These are phyloP conservation scores for Collariella sp. DNA, from an alignment of 495 filamentous ascomycete genomes.

Conservation along the genomic window DNA sequence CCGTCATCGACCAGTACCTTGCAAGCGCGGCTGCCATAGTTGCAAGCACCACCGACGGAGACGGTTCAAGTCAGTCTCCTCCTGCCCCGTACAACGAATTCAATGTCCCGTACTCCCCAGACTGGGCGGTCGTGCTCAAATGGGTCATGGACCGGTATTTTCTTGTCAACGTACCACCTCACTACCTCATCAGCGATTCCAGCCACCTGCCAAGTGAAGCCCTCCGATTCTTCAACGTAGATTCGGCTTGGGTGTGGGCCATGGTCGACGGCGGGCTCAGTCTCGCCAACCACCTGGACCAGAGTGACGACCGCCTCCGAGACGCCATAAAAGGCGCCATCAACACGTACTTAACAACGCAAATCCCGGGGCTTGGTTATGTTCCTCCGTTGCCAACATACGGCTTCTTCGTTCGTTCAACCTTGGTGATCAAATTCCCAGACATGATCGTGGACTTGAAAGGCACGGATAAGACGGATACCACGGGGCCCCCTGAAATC, in stretches of 20 bases:
- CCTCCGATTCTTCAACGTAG: conserved; percentile 43
- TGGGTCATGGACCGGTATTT: conserved; percentile 35
- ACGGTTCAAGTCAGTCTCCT: too few species aligned
- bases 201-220: conserved; percentile 31
- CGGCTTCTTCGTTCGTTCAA: conserved; percentile 24
- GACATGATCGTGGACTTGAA: conserved; percentile 15
- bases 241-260: conserved; percentile 36
- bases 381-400: conserved; percentile 21
- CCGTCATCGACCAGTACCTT: too few species aligned
- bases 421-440: conserved; percentile 22
- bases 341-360: conserved; percentile 24
- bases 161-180: conserved; percentile 31
- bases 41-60: too few species aligned
- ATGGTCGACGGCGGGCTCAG: conserved; percentile 42
- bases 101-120: conserved; percentile 19
- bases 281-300: conserved; percentile 34
- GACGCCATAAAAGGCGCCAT: conserved; percentile 26
- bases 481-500: too few species aligned
- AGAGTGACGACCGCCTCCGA: conserved; percentile 22
- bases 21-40: too few species aligned
- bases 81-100: conserved; percentile 29
- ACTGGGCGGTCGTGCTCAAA: conserved; percentile 29
- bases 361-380: not conserved
- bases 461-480: not conserved
- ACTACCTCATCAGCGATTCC: conserved; percentile 36